Evolutionary conservation across 805 yeast genomes (phyloP).

Genomic region (Ogataea angusta): DNA sequence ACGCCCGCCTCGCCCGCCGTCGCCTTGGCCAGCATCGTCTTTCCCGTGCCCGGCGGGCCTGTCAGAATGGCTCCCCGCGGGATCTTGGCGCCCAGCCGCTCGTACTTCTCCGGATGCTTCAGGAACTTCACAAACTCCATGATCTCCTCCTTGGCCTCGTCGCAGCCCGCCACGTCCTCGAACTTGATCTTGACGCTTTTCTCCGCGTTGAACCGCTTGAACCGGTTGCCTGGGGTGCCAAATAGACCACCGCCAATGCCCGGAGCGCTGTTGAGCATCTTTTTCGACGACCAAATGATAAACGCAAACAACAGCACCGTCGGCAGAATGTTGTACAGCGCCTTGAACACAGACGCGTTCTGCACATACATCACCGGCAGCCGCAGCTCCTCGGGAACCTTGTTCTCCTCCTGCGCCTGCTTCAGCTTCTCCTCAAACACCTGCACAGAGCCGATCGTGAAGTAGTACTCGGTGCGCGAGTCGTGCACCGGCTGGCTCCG

Average conservation of each 20-base stretch:
- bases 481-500: conserved; percentile 30
- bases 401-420: conserved; percentile 63
- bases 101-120: conserved; percentile 81
- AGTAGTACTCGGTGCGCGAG: conserved; percentile 38
- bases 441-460: conserved; percentile 87
- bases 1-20: conserved; percentile 97
- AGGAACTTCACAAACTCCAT: conserved; percentile 92
- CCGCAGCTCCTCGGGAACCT: conserved; percentile 65
- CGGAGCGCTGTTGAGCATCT: conserved; percentile 52
- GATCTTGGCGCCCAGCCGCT: conserved; percentile 85
- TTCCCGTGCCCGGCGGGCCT: conserved; percentile 98
- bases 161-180: conserved; percentile 91
- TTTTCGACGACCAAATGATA: conserved; percentile 58
- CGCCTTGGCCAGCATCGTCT: conserved; percentile 86
- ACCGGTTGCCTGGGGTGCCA: conserved; percentile 74
- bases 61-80: conserved; percentile 93
- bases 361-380: conserved; percentile 76
- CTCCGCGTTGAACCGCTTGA: conserved; percentile 78
- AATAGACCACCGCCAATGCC: conserved; percentile 58
- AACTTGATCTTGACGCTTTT: conserved; percentile 78
- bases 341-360: conserved; percentile 59
- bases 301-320: conserved; percentile 81
- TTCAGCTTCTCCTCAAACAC: conserved; percentile 81
- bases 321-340: conserved; percentile 71
- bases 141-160: conserved; percentile 91